Conservation (phyloP, 306 rosid genomes). For the Lotus japonicus region DNA sequence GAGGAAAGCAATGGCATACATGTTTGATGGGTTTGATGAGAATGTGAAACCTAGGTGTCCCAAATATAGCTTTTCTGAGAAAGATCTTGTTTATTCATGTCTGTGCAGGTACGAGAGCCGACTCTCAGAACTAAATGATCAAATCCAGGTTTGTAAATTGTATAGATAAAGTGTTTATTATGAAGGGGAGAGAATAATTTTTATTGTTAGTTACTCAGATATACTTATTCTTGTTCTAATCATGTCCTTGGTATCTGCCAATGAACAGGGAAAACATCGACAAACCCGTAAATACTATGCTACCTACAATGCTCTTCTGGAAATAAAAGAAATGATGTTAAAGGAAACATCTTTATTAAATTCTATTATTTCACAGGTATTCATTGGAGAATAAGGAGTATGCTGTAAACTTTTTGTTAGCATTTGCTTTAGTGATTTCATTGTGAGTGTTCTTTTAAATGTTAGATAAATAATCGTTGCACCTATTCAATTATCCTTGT, state of each 20-base stretch:
- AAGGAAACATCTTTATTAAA: constrained; percentile 87
- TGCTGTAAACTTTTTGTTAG: constrained; percentile 3
- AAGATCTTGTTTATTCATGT: constrained; percentile 14
- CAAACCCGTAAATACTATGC: constrained; percentile 80
- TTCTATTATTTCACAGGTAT: constrained; percentile 87
- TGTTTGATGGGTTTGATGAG: constrained; percentile 5
- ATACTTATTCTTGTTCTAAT: background rate
- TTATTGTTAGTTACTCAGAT: background rate
- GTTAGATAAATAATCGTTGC: background rate
- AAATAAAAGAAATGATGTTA: constrained; percentile 83
- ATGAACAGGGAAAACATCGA: constrained; percentile 60
- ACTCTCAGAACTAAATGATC: constrained; percentile 65
- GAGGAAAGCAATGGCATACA: constrained; percentile 11
- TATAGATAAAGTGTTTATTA: constrained; percentile 1
- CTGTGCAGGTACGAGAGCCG: constrained; percentile 64
- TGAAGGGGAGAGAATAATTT: background rate
- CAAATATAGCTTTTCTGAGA: background rate
- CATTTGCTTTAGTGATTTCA: constrained; percentile 1
- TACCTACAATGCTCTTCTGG: constrained; percentile 84
- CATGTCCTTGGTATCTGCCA: constrained; percentile 6
- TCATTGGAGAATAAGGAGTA: background rate
- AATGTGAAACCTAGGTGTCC: background rate
- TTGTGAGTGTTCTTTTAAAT: background rate
- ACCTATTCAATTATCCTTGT: background rate
- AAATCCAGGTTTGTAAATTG: constrained; percentile 55